A percentile compares a stretch with the other conserved stretches of the same genome.
These are phyloP conservation scores for Fomitopsis betulina DNA, from an alignment of 1,284 basidiomycete species.

Conservation along the genomic window DNA sequence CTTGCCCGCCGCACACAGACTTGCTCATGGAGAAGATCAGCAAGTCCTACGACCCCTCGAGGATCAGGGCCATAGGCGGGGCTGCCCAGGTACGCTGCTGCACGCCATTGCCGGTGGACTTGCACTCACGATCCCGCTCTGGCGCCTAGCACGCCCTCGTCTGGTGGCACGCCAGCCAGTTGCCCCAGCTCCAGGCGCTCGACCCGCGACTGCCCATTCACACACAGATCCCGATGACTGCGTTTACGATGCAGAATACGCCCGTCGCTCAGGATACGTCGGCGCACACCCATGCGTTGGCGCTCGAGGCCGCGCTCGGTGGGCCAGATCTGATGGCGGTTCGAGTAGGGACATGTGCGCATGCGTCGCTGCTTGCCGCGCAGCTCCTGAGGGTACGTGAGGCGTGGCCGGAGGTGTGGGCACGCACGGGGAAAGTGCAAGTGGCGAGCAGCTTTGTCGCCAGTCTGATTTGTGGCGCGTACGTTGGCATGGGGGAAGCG, in stretches of 20 bases:
- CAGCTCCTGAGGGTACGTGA: constrained; percentile 69
- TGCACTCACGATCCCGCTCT: neutral
- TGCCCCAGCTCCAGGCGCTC: constrained; percentile 59
- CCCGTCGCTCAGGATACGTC: constrained; percentile 75
- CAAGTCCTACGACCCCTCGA: constrained; percentile 58
- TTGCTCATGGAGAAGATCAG: constrained; percentile 68
- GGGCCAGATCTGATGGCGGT: constrained; percentile 72
- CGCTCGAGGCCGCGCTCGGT: constrained; percentile 67
- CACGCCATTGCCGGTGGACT: constrained; percentile 3
- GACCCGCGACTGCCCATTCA: constrained; percentile 63
- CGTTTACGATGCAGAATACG: constrained; percentile 71
- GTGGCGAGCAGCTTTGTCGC: constrained; percentile 70
- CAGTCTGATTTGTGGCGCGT: constrained; percentile 66
- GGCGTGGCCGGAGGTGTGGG: constrained; percentile 72
- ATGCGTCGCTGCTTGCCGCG: constrained; percentile 62
- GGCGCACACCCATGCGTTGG: constrained; percentile 68
- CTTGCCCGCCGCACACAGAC: constrained; percentile 39
- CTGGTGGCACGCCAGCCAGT: constrained; percentile 75
- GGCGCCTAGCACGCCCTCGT: constrained; percentile 63
- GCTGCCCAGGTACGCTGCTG: constrained; percentile 53
- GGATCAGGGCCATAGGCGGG: constrained; percentile 70
- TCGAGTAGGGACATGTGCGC: constrained; percentile 66
- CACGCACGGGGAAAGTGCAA: constrained; percentile 61
- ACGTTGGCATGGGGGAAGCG: constrained; percentile 66
- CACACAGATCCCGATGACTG: constrained; percentile 59